Conservation (phyloP, 495 filamentous ascomycete genomes). For the Penicillium cosmopolitanum region DNA sequence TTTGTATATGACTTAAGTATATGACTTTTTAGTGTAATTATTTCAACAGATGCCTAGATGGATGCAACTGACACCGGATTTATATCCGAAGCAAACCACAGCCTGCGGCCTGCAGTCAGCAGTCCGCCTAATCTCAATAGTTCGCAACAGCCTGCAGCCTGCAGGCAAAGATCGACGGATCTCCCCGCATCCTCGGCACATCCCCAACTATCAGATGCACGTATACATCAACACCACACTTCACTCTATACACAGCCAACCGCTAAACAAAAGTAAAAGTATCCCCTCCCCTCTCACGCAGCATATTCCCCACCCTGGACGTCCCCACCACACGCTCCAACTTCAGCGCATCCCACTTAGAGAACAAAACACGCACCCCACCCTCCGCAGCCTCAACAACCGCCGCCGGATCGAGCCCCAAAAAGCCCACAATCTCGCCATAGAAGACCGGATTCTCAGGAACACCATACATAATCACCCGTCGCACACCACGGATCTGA, state of each 20-base stretch:
- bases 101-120: too few relatives aligned
- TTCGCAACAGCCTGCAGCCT: too few relatives aligned
- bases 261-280: slow-evolving; percentile 67
- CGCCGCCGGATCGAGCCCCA: slow-evolving; percentile 49
- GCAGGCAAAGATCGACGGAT: not conserved
- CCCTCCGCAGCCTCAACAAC: slow-evolving; percentile 40
- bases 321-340: slow-evolving; percentile 88
- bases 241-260: not conserved
- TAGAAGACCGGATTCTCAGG: slow-evolving; percentile 92
- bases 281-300: slow-evolving; percentile 80
- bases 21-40: too few relatives aligned
- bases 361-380: slow-evolving; percentile 75
- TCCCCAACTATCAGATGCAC: too few relatives aligned
- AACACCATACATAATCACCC: slow-evolving; percentile 81
- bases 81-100: not conserved
- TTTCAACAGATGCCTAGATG: not conserved
- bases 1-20: too few relatives aligned
- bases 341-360: slow-evolving; percentile 84
- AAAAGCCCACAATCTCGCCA: slow-evolving; percentile 79
- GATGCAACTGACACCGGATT: not conserved
- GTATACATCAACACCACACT: not conserved
- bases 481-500: slow-evolving; percentile 74
- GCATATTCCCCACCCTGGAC: slow-evolving; percentile 66
- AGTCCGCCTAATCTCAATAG: too few relatives aligned
- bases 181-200: too few relatives aligned